These are phyloP conservation scores for Naganishia kalamii DNA, from an alignment of 768 basidiomycete species.

Conservation along the genomic window DNA sequence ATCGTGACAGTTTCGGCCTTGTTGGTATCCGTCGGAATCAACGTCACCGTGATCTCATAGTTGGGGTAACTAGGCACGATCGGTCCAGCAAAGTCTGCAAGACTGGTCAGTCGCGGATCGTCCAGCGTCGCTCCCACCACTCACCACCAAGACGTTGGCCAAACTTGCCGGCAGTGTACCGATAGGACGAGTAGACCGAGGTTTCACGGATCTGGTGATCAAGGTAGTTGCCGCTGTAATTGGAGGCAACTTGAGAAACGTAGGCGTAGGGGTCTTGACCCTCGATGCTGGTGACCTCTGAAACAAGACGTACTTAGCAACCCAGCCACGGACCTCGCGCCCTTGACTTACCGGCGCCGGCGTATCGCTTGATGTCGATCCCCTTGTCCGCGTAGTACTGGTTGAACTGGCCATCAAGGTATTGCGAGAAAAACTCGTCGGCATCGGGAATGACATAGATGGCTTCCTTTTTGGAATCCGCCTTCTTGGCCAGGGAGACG, in stretches of 20 bases:
- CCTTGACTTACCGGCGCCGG: conserved; percentile 50
- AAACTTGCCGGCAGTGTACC: conserved; percentile 50
- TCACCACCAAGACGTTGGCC: conserved; percentile 55
- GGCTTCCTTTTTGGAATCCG: conserved; percentile 38
- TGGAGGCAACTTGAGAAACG: conserved; percentile 56
- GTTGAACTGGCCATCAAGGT: conserved; percentile 52
- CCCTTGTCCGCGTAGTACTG: conserved; percentile 51
- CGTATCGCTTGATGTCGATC: conserved; percentile 59
- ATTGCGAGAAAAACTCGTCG: conserved; percentile 52
- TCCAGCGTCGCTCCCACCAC: no score
- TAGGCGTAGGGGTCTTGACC: conserved; percentile 56
- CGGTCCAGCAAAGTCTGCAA: conserved; percentile 56
- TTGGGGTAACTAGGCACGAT: conserved; percentile 47
- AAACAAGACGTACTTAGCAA: neutral
- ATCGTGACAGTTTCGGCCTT: conserved; percentile 50
- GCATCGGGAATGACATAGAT: conserved; percentile 57
- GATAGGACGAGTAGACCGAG: conserved; percentile 57
- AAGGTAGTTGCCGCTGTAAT: conserved; percentile 60
- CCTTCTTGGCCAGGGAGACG: conserved; percentile 53
- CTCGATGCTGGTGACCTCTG: conserved; percentile 53
- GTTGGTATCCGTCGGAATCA: conserved; percentile 53
- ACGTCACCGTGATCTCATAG: conserved; percentile 51
- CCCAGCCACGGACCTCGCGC: neutral
- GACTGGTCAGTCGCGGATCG: no score
- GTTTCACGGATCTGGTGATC: conserved; percentile 62